Conservation (phyloP, 2,329 filamentous ascomycete species). For the Nigrograna mackinnonii region DNA sequence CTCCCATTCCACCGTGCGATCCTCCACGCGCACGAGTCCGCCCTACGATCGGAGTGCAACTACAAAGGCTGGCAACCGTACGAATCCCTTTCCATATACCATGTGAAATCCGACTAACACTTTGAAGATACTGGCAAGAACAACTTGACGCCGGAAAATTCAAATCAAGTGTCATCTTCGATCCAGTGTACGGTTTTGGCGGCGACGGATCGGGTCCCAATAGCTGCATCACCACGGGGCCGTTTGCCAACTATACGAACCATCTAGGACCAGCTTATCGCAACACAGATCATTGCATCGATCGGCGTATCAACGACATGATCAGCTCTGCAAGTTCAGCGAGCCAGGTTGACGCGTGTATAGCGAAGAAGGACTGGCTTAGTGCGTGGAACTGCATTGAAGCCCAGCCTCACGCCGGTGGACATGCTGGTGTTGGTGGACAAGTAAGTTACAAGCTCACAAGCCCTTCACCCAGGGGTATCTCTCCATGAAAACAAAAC, state of each 20-base stretch:
- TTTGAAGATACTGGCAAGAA: slow-evolving; percentile 21
- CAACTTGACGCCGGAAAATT: slow-evolving; percentile 21
- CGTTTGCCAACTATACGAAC: slow-evolving; percentile 22
- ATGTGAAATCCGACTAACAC: not conserved
- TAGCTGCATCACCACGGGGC: slow-evolving; percentile 17
- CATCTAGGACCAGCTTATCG: slow-evolving; percentile 13
- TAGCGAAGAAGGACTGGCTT: slow-evolving; percentile 7
- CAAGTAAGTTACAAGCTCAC: slow-evolving; percentile 8
- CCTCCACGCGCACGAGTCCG: slow-evolving; percentile 32
- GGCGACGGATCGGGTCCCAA: slow-evolving; percentile 14
- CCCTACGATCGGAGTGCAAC: slow-evolving; percentile 32
- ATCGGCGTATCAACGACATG: slow-evolving; percentile 13
- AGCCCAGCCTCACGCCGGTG: slow-evolving; percentile 9
- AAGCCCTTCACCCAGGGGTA: not conserved
- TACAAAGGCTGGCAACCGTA: slow-evolving; percentile 35
- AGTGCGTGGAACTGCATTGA: slow-evolving; percentile 18
- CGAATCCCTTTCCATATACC: not conserved
- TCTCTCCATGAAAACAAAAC: not conserved
- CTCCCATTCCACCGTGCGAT: slow-evolving; percentile 42
- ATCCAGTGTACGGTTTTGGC: slow-evolving; percentile 19
- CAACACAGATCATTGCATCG: slow-evolving; percentile 21
- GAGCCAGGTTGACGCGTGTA: slow-evolving; percentile 11
- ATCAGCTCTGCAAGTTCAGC: not conserved
- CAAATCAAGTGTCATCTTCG: slow-evolving; percentile 11
- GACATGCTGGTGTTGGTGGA: slow-evolving; percentile 21